Percentiles rank a stretch among this genome's conserved stretches.
phyloP scores from a whole-genome alignment of 2,329 filamentous ascomycete species.

The Fusarium dimerum region DNA sequence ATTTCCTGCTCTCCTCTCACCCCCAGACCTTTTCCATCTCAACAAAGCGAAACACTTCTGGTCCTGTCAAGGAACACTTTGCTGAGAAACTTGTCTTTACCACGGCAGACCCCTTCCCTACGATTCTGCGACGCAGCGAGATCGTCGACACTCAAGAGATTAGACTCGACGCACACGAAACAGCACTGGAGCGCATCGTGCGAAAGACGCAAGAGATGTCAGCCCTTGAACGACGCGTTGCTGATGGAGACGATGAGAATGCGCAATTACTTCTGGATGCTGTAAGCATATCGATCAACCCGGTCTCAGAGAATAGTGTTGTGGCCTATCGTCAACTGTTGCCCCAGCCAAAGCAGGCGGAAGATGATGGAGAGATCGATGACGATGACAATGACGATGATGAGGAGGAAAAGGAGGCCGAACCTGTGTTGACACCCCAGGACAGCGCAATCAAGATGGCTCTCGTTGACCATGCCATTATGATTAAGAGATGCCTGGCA shows the following conservation, averaged over 20 bases:
- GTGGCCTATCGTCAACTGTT: conserved; percentile 76
- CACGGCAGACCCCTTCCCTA: conserved; percentile 85
- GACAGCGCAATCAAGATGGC: conserved; percentile 83
- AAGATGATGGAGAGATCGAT: conserved; percentile 37
- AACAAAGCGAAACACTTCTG: conserved; percentile 67
- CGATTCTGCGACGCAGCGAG: conserved; percentile 85
- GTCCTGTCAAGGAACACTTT: conserved; percentile 70
- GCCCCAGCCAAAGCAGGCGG: conserved; percentile 48
- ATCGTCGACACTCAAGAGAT: conserved; percentile 70
- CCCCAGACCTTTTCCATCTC: conserved; percentile 80
- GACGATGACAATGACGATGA: conserved; percentile 44
- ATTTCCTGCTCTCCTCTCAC: conserved; percentile 78
- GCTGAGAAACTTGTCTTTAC: conserved; percentile 84
- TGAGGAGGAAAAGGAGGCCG: conserved; percentile 44
- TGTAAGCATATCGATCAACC: conserved; percentile 74
- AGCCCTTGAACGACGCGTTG: conserved; percentile 71
- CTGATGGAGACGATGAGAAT: conserved; percentile 70
- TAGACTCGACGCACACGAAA: conserved; percentile 73
- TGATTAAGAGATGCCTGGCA: conserved; percentile 78
- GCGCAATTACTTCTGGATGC: conserved; percentile 72
- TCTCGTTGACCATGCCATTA: conserved; percentile 84
- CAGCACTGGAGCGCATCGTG: conserved; percentile 86
- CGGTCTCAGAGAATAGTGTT: conserved; percentile 73
- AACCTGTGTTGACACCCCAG: conserved; percentile 56
- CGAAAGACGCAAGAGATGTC: conserved; percentile 88